Evolutionary conservation across 129 eudicot species (phyloP), one percentile per base, ranked within the genome.

Genomic region (Logfia minima): DNA sequence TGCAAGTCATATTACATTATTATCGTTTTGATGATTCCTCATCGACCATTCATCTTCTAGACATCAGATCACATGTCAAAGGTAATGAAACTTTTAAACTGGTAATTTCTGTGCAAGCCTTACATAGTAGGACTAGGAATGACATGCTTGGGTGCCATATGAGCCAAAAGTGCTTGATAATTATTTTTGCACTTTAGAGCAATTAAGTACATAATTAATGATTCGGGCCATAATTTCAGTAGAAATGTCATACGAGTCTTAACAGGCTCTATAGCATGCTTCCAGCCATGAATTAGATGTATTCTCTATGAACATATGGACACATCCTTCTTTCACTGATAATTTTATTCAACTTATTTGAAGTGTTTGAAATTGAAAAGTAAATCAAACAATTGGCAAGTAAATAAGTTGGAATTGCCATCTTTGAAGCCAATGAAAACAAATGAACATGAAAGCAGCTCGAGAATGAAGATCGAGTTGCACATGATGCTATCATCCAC

Each of bases 401-500:
- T 48, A 3, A 48, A 48, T 48, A 14, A 48, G 18, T 48, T 48
- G 55, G 4, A 17, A 7, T 58, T 58, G 10, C 63, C 63, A 58
- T 3, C 67, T 22, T 61, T n/a, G 23, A 60, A 60, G 24, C n/a
- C 35, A 61, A 22, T 61, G 11, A 21, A 58, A 58, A 23, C 37
- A 62, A 62, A 23, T 21, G 67, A 62, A 62, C 18, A 62, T 62
- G 32, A 24, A 24, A 62, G 6, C 3, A 11, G 16, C 34, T 13
- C 11, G 34, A 62, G 26, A 62, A 4, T 24, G 24, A 67, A 35
- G 7, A 37, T 37, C 11, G 43, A 37, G 53, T 34, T 37, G 72
- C 48, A 67, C 31, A 8, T 66, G 70, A 66, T 66, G 70, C 70
- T 31, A 66, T 23, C 11, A 32, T 66, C 70, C 70, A 31, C 48